Evolutionary conservation across 2,329 filamentous ascomycete genomes (phyloP), one percentile per base, ranked within the genome.

Genomic region (Xylaria polymorpha): DNA sequence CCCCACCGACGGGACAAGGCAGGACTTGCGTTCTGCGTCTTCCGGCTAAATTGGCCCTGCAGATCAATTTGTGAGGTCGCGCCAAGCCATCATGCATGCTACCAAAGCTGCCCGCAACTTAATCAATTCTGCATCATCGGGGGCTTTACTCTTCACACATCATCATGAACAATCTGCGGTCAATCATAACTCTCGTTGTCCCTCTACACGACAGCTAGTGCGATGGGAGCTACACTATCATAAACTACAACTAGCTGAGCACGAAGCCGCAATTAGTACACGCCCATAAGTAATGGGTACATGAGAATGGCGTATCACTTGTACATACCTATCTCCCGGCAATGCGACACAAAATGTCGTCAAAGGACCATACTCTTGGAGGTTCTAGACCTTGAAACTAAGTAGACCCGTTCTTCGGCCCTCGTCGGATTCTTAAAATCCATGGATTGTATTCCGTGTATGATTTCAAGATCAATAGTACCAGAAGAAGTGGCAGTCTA

Each of bases 21-120:
- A 29, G 58, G 56, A 39, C 20, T 18, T 53, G 44, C 60, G 46
- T 41, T 46, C 25, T 35, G 60, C 50, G 46, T 61, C 56, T 57
- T 55, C 50, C 53, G 66, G 61, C 66, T 68, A 68, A 68, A 68
- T 58, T 61, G 57, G 12, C 57, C 62, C 66, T 58, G 61, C 20
- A 66, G 57, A 35, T 61, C 39, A 65, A 66, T 68, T 50, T 61
- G 44, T 62, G 20, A 20, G 58, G 43, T 39, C 41, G 22, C 61
- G 41, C 60, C 22, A 39, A 9, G 53, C 44, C 55, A 59, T 63
- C 43, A 55, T 32, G 22, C 41, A 46, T 57, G 35, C 56, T 50
- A 61, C 56, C 35, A 22, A 43, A 43, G 44, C 18, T 18, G 25
- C n/a, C 55, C 1, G 48, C 39, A 48, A 29, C 15, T 20, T 29